Evolutionary conservation across 2,329 filamentous ascomycete genomes (phyloP).

Genomic region (Aspergillus fructus): DNA sequence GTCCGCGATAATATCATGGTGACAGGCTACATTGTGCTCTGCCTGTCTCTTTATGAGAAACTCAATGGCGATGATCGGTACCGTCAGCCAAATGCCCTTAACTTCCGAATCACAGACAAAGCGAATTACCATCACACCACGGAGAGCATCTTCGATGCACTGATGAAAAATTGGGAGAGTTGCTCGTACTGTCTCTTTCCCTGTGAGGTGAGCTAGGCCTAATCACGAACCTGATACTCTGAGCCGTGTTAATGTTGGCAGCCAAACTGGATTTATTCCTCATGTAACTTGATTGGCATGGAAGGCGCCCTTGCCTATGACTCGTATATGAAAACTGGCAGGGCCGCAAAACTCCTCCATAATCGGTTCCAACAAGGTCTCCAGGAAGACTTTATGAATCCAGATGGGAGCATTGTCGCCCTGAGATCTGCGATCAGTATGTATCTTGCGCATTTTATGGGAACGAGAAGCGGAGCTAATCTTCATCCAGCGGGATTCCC

Average conservation of each 20-base stretch:
- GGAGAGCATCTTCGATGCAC: not conserved
- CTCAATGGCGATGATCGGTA: not conserved
- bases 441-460: too few relatives aligned
- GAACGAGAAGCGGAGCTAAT: not conserved
- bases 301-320: not conserved
- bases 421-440: not conserved
- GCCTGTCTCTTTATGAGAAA: not conserved
- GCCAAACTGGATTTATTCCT: constrained; percentile 1
- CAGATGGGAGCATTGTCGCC: not conserved
- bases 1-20: constrained; percentile 1
- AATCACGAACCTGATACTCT: not conserved
- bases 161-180: not conserved
- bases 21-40: not conserved
- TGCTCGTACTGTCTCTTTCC: not conserved
- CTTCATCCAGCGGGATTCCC: not conserved
- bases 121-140: not conserved
- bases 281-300: not conserved
- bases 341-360: not conserved
- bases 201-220: not conserved
- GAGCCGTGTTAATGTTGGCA: not conserved
- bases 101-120: not conserved
- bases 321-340: not conserved
- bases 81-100: not conserved
- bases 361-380: not conserved
- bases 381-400: not conserved